A percentile compares a stretch with the other conserved stretches of the same genome.
phyloP scores from a whole-genome alignment of 805 yeast genomes.

The Teunomyces cretensis region DNA sequence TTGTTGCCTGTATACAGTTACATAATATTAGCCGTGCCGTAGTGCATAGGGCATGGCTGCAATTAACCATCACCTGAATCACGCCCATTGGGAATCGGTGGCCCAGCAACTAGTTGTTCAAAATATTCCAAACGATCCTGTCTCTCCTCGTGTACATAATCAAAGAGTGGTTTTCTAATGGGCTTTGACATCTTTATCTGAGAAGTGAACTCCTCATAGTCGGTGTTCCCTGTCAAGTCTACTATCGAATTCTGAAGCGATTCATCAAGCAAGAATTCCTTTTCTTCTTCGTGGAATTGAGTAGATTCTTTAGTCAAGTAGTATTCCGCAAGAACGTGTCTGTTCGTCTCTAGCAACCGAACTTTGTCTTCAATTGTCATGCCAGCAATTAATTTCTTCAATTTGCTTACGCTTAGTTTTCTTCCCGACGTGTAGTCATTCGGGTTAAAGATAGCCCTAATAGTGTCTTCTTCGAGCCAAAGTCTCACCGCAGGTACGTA shows the following conservation, averaged over 20 bases:
- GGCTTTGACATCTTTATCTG: slow-evolving; percentile 8
- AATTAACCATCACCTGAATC: too few relatives aligned
- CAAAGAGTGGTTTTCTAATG: slow-evolving; percentile 9
- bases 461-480: slow-evolving; percentile 50
- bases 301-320: slow-evolving; percentile 29
- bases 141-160: slow-evolving; percentile 6
- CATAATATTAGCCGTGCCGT: not conserved
- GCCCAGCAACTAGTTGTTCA: not conserved
- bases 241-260: not conserved
- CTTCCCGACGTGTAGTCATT: slow-evolving; percentile 16
- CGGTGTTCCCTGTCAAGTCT: not conserved
- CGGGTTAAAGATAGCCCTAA: slow-evolving; percentile 19
- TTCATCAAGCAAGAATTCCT: slow-evolving; percentile 13
- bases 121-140: not conserved
- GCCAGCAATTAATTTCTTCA: not conserved
- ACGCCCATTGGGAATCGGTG: too few relatives aligned
- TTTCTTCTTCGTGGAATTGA: slow-evolving; percentile 29
- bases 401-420: not conserved
- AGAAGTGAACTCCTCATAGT: slow-evolving; percentile 7
- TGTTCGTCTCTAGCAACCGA: slow-evolving; percentile 23
- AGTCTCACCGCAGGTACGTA: slow-evolving; percentile 49
- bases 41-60: not conserved
- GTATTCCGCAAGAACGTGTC: slow-evolving; percentile 28
- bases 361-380: slow-evolving; percentile 25
- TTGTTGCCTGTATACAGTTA: not conserved